Base-by-base conservation (phyloP, 345 rosid genomes). In the Ricinus communis region DNA sequence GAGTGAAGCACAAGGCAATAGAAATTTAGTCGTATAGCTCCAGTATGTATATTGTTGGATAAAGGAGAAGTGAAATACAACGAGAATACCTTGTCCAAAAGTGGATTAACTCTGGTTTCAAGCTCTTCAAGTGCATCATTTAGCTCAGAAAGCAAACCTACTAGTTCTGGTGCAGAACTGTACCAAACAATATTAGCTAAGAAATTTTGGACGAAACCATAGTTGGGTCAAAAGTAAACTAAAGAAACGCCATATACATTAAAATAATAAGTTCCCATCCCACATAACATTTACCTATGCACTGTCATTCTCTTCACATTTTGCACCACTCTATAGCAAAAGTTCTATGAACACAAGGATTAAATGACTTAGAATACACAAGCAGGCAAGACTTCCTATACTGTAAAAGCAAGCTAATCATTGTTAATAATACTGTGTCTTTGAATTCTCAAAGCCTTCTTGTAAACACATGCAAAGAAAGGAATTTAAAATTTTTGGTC, bases 121-220 rank as follows among this genome's bases (percentile, higher is more conserved):
- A 94, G 95, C 84, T 88, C 83, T 45, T 86, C 88, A 21, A 84
- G 72, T 38, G 97, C 82, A 77, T 81, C 85, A 41, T 87, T 85
- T 66, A 94, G 82, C 85, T 94, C 98, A 33, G 92, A 87, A 72
- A 88, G 85, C 75, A 94, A 82, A 73, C 96, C 93, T 68, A 91
- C 87, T 66, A 94, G 77, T 70, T 94, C 99, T 62, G 99, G 99
- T 46, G 97, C 97, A 83, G 97, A 86, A 76, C 99, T 94, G 90
- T 5, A 75, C 24, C 31, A 45, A 69, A 27, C 38, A 50, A 53
- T 11, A 60, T 38, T 8, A 71, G 58, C 24, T 1, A 59, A 38
- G 53, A 15, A 22, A 24, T 3, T 4, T 43, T 38, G 43, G 31
- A 4, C 31, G n/a, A 38, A 3, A 16, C 21, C 43, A 16, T 11